phyloP scores from a whole-genome alignment of 208 protist species.

The Trypanosoma cruzi region DNA sequence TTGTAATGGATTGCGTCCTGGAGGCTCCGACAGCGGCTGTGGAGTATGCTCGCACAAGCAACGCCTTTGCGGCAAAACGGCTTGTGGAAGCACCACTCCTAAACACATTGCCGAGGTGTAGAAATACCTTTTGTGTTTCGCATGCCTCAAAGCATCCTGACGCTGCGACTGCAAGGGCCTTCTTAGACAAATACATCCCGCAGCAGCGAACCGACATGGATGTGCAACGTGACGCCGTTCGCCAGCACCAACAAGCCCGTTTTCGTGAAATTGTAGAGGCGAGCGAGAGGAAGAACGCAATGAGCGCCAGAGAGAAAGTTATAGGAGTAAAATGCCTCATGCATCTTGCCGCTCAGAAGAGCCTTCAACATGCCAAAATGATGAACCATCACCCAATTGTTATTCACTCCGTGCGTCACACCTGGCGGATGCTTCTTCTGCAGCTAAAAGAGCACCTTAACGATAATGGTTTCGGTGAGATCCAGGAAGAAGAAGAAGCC shows the following conservation, averaged over 20 bases:
- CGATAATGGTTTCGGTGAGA: not conserved
- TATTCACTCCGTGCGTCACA: slow-evolving; percentile 52
- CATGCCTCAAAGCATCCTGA: slow-evolving; percentile 38
- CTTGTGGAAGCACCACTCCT: not conserved
- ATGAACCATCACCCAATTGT: slow-evolving; percentile 36
- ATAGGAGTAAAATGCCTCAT: slow-evolving; percentile 53
- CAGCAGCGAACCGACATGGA: slow-evolving; percentile 36
- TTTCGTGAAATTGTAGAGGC: slow-evolving; percentile 50
- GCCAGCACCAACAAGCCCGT: slow-evolving; percentile 20
- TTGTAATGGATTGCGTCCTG: slow-evolving; percentile 6
- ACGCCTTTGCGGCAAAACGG: slow-evolving; percentile 4
- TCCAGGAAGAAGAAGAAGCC: not conserved
- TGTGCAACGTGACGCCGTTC: slow-evolving; percentile 34
- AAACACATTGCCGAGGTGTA: not conserved
- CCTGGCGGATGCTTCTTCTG: slow-evolving; percentile 56
- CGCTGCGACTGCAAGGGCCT: not conserved
- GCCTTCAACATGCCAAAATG: slow-evolving; percentile 23
- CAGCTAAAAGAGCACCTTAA: slow-evolving; percentile 51
- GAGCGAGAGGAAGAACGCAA: slow-evolving; percentile 28
- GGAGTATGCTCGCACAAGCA: not conserved
- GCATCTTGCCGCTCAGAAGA: slow-evolving; percentile 42
- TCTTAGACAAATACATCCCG: slow-evolving; percentile 2
- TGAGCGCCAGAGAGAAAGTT: slow-evolving; percentile 35
- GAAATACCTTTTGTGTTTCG: slow-evolving; percentile 54
- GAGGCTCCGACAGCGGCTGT: not conserved